Evolutionary conservation across 345 rosid genomes (phyloP).

Genomic region (Triadica sebifera): DNA sequence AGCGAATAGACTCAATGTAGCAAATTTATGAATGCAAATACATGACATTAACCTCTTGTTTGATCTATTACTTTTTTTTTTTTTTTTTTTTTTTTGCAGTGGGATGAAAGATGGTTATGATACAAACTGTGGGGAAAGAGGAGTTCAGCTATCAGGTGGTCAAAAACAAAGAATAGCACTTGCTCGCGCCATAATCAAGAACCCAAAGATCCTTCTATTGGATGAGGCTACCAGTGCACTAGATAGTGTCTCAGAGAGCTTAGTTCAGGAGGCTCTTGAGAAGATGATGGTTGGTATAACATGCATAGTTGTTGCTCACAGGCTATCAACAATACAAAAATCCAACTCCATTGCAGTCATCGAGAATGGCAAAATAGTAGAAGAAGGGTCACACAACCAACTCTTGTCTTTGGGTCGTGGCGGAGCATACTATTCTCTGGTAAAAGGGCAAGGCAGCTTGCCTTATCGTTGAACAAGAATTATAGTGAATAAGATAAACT

Average conservation of each 20-base stretch:
- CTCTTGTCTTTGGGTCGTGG: slow-evolving; percentile 38
- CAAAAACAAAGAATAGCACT: slow-evolving; percentile 73
- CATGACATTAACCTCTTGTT: not conserved
- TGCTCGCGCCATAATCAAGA: slow-evolving; percentile 66
- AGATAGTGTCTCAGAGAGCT: slow-evolving; percentile 55
- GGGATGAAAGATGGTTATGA: slow-evolving; percentile 69
- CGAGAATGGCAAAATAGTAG: slow-evolving; percentile 49
- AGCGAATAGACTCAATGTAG: not conserved
- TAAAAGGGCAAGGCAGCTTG: slow-evolving; percentile 34
- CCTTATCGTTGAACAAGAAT: slow-evolving; percentile 22
- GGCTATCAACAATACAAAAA: slow-evolving; percentile 62
- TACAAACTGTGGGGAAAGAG: slow-evolving; percentile 64
- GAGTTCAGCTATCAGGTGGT: slow-evolving; percentile 68
- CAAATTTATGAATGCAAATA: not conserved
- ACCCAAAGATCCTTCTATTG: slow-evolving; percentile 57
- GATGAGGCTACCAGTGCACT: slow-evolving; percentile 83
- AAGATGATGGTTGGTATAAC: slow-evolving; percentile 61
- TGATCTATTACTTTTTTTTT: not conserved
- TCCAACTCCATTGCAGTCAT: slow-evolving; percentile 49
- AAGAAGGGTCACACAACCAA: slow-evolving; percentile 56
- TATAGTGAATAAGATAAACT: not conserved
- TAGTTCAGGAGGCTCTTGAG: slow-evolving; percentile 63
- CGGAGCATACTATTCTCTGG: slow-evolving; percentile 46
- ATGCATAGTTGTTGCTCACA: slow-evolving; percentile 51
- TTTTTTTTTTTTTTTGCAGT: slow-evolving; percentile 24